Conservation (phyloP, 805 yeast genomes). For the Cyberlindnera lachancei region DNA sequence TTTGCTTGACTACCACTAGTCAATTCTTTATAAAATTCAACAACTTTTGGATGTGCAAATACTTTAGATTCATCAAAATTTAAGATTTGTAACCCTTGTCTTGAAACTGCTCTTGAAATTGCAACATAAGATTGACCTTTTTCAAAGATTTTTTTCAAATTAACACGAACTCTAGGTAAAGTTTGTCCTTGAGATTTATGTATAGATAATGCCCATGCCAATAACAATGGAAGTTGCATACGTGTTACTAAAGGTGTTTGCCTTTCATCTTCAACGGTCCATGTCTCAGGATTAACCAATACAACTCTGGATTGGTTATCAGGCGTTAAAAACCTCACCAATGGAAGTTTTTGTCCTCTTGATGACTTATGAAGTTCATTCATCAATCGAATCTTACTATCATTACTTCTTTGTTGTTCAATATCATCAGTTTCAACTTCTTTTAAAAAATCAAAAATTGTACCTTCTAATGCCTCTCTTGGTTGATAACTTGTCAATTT, state of each 20-base stretch:
- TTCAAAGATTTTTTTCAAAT: slow-evolving; percentile 70
- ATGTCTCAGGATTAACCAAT: slow-evolving; percentile 72
- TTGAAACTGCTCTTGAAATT: slow-evolving; percentile 76
- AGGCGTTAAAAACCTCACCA: slow-evolving; percentile 67
- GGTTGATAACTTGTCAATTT: neutral
- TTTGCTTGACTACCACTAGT: slow-evolving; percentile 21
- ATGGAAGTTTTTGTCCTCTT: slow-evolving; percentile 49
- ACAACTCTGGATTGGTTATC: slow-evolving; percentile 72
- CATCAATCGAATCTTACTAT: slow-evolving; percentile 41
- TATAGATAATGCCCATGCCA: slow-evolving; percentile 96
- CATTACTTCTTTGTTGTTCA: slow-evolving; percentile 26
- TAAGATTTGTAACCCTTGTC: slow-evolving; percentile 75
- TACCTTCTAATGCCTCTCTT: slow-evolving; percentile 1
- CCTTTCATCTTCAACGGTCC: slow-evolving; percentile 71
- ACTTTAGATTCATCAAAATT: slow-evolving; percentile 64
- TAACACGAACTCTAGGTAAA: slow-evolving; percentile 66
- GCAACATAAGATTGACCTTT: slow-evolving; percentile 97
- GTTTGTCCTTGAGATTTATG: slow-evolving; percentile 97
- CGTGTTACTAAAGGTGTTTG: slow-evolving; percentile 65
- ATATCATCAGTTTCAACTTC: slow-evolving; percentile 20
- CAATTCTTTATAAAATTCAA: slow-evolving; percentile 54
- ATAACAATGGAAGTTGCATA: slow-evolving; percentile 73
- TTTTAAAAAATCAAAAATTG: slow-evolving; percentile 42
- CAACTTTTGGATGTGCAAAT: slow-evolving; percentile 63
- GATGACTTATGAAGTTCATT: slow-evolving; percentile 37